Conservation (phyloP, 2,329 filamentous ascomycete species). For the Fusarium staphyleae region DNA sequence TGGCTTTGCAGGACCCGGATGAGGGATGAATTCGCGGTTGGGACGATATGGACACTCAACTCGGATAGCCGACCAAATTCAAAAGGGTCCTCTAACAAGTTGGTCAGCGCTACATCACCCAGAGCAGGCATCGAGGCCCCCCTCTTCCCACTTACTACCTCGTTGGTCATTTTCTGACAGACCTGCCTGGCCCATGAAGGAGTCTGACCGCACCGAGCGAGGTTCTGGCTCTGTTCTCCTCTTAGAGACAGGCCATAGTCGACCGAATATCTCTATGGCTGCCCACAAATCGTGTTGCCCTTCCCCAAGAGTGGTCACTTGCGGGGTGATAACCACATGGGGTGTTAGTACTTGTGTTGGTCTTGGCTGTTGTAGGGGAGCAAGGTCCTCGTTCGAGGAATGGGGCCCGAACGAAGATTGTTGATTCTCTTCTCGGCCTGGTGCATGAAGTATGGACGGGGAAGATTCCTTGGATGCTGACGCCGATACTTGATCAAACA, state of each 20-base stretch:
- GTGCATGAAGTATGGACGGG: background rate
- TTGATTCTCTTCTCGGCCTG: background rate
- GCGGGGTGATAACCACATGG: conserved; percentile 53
- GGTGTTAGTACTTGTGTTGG: conserved; percentile 49
- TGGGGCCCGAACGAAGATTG: background rate
- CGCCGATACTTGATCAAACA: conserved; percentile 6
- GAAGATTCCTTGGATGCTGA: conserved; percentile 1
- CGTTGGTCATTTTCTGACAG: conserved; percentile 24
- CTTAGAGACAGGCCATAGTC: conserved; percentile 25
- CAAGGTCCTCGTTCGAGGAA: background rate
- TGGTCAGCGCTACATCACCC: conserved; percentile 8
- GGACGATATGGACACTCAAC: conserved; percentile 55
- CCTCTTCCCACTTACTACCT: conserved; percentile 33
- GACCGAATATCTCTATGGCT: conserved; percentile 57
- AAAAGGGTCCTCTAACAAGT: conserved; percentile 42
- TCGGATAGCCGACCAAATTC: conserved; percentile 59
- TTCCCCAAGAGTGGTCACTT: conserved; percentile 47
- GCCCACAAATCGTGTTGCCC: conserved; percentile 53
- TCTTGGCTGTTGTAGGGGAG: background rate
- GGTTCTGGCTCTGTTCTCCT: background rate
- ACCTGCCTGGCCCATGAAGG: conserved; percentile 5
- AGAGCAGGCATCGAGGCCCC: background rate
- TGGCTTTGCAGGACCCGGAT: conserved; percentile 57
- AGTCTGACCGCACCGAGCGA: conserved; percentile 5
- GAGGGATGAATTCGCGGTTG: conserved; percentile 51